Conservation (phyloP, 176 grass and related monocot species). For the Lolium multiflorum region DNA sequence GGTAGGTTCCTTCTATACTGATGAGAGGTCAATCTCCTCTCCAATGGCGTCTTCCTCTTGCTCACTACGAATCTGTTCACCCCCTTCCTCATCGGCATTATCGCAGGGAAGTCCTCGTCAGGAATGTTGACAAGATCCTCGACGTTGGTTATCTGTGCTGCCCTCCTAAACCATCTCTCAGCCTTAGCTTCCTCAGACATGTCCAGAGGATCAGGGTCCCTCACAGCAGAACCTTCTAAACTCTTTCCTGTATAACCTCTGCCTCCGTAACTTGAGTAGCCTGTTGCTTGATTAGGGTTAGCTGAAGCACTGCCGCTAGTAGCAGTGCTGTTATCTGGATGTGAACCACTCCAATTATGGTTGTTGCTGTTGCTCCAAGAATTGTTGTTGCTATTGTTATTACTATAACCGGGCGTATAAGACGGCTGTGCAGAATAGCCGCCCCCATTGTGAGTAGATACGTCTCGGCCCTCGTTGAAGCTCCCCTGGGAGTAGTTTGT, state of each 20-base stretch:
- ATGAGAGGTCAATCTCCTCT: slow-evolving; percentile 81
- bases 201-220: slow-evolving; percentile 84
- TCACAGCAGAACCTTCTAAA: slow-evolving; percentile 85
- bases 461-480: slow-evolving; percentile 28
- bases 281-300: slow-evolving; percentile 36
- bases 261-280: slow-evolving; percentile 37
- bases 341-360: slow-evolving; percentile 30
- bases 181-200: slow-evolving; percentile 99
- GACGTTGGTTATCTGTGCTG: slow-evolving; percentile 93
- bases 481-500: slow-evolving; percentile 33
- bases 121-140: slow-evolving; percentile 92
- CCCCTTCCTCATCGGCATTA: slow-evolving; percentile 99
- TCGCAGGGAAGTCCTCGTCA: slow-evolving; percentile 91
- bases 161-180: slow-evolving; percentile 94
- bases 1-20: slow-evolving; percentile 84
- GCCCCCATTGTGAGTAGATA: slow-evolving; percentile 21
- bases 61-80: slow-evolving; percentile 96
- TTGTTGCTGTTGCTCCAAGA: slow-evolving; percentile 32
- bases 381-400: slow-evolving; percentile 8
- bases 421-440: slow-evolving; percentile 39
- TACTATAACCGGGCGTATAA: slow-evolving; percentile 45
- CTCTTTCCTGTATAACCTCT: slow-evolving; percentile 61
- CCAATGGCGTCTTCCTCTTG: slow-evolving; percentile 92
- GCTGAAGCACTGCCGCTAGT: slow-evolving; percentile 18
- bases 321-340: slow-evolving; percentile 23